Base-by-base conservation (phyloP, 768 basidiomycete genomes). In the Mycena maculata region DNA sequence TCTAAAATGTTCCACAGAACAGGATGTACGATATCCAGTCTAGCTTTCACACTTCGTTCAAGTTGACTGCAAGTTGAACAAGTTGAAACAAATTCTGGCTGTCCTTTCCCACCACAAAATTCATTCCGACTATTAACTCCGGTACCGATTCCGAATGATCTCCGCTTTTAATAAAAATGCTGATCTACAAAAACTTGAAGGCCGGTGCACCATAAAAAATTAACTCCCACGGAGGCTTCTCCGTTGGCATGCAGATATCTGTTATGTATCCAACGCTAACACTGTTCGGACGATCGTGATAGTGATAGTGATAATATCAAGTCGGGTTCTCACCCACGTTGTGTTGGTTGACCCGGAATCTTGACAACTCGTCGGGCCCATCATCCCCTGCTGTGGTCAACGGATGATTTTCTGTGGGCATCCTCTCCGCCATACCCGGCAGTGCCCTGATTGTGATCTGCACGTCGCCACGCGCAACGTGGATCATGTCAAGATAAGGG, bases 191-290 rank as follows among this genome's bases (percentile, higher is more conserved):
- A n/a, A n/a, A n/a, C n/a, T n/a, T n/a, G n/a, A n/a, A n/a, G n/a
- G n/a, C n/a, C n/a, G n/a, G n/a, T n/a, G n/a, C n/a, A n/a, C n/a
- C n/a, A n/a, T n/a, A n/a, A n/a, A n/a, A n/a, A 41, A n/a, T n/a
- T n/a, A 11, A 42, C 38, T 67, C 65, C n/a, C 59, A 50, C 59
- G 57, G 13, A 2, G 38, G 4, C 59, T 61, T 61, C 59, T 47
- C 33, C 42, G 65, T 67, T 62, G 65, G 65, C 65, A 67, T 56
- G 65, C 38, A 59, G 57, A 62, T 52, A 16, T 22, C 20, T 44
- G n/a, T n/a, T n/a, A 62, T 57, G 60, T 58, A 53, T 54, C 48
- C 20, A 67, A 67, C 60, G 65, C 59, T 67, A 67, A 57, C 53
- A 62, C 23, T 67, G 65, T 62, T 67, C 22, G 59, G 39, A 16